Percentiles rank a stretch among this genome's conserved stretches.
These are phyloP conservation scores for Vicia sativa DNA, from an alignment of 306 rosid genomes.

Conservation along the genomic window DNA sequence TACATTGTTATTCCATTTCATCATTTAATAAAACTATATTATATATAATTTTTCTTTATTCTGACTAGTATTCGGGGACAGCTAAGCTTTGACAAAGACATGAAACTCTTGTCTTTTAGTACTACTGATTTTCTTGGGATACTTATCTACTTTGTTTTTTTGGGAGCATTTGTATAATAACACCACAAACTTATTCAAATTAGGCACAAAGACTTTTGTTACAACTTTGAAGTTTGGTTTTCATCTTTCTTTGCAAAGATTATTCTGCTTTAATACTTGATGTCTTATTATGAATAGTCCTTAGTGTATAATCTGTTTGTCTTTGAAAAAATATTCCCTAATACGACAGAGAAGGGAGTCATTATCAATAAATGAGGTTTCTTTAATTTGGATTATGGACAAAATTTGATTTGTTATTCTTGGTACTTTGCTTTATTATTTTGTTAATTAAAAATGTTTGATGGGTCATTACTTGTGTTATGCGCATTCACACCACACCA, in stretches of 20 bases:
- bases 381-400: slow-evolving; percentile 51
- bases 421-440: slow-evolving; percentile 35
- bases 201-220: slow-evolving; percentile 26
- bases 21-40: slow-evolving; percentile 34
- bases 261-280: slow-evolving; percentile 34
- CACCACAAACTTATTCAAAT: slow-evolving; percentile 33
- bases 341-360: slow-evolving; percentile 59
- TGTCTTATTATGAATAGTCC: slow-evolving; percentile 55
- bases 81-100: slow-evolving; percentile 78
- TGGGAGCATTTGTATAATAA: slow-evolving; percentile 23
- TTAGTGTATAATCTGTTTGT: slow-evolving; percentile 52
- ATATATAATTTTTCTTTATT: neutral
- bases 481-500: slow-evolving; percentile 47
- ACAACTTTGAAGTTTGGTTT: slow-evolving; percentile 34
- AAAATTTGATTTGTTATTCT: slow-evolving; percentile 55
- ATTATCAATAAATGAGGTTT: slow-evolving; percentile 56
- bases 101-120: slow-evolving; percentile 63
- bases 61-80: slow-evolving; percentile 51
- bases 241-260: slow-evolving; percentile 48
- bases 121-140: slow-evolving; percentile 51
- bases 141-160: slow-evolving; percentile 38
- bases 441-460: slow-evolving; percentile 25
- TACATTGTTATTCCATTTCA: slow-evolving; percentile 38
- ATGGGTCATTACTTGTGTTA: slow-evolving; percentile 48
- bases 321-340: slow-evolving; percentile 58